Percentiles rank a stretch among this genome's conserved stretches.
Evolutionary conservation across 805 yeast species (phyloP).

Genomic region (Nakazawaea molendinolei): DNA sequence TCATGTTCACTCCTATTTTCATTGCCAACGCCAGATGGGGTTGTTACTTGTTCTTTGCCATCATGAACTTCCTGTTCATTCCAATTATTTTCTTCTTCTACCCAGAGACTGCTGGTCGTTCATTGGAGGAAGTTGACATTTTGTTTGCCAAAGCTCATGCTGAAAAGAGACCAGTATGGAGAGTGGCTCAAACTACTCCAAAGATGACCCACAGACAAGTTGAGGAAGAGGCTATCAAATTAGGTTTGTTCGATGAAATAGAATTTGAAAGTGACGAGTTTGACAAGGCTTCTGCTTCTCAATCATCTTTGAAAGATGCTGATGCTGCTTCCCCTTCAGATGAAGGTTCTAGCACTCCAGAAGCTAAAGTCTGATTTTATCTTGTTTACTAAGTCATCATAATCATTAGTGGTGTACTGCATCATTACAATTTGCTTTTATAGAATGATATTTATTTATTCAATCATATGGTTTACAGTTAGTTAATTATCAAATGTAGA

Average conservation of each 20-base stretch:
- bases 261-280: constrained; percentile 11
- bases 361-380: constrained; percentile 1
- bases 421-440: no score
- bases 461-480: no score
- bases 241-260: constrained; percentile 38
- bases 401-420: not conserved
- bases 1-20: constrained; percentile 60
- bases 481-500: no score
- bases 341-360: constrained; percentile 3
- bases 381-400: not conserved
- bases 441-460: no score
- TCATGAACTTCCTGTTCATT: constrained; percentile 51
- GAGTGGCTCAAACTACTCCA: constrained; percentile 60
- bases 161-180: constrained; percentile 53
- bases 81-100: constrained; percentile 62
- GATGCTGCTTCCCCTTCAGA: not conserved
- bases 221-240: constrained; percentile 50
- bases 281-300: constrained; percentile 12
- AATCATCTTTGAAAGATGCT: constrained; percentile 8
- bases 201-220: constrained; percentile 49
- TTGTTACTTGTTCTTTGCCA: constrained; percentile 63
- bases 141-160: constrained; percentile 53
- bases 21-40: constrained; percentile 50
- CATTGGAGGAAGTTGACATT: constrained; percentile 70
- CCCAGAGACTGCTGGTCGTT: constrained; percentile 74